These are phyloP conservation scores for Aphanoascus verrucosus DNA, from an alignment of 2,329 filamentous ascomycete genomes.

Conservation along the genomic window DNA sequence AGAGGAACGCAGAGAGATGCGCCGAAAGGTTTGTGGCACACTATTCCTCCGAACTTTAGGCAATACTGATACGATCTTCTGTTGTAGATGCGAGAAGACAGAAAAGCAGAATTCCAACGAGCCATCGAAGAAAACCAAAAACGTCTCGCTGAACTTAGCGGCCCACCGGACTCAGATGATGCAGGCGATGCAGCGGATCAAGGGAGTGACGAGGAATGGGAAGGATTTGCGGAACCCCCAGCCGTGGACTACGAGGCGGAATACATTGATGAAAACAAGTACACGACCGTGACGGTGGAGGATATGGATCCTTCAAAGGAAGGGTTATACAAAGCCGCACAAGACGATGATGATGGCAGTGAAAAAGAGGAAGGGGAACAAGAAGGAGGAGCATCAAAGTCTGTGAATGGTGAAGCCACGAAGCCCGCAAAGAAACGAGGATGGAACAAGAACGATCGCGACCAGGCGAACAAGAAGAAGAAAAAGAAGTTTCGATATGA, in stretches of 20 bases:
- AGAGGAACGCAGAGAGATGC: conserved; percentile 61
- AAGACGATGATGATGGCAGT: conserved; percentile 24
- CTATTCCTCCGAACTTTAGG: too few species aligned
- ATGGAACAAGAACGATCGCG: conserved; percentile 44
- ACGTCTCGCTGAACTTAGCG: conserved; percentile 53
- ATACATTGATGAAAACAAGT: conserved; percentile 92
- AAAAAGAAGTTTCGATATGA: conserved; percentile 93
- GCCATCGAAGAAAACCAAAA: conserved; percentile 69
- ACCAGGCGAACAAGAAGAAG: conserved; percentile 46
- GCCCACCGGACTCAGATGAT: conserved; percentile 18
- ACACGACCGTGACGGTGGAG: conserved; percentile 89
- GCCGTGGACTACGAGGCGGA: conserved; percentile 73
- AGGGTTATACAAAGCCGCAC: conserved; percentile 51
- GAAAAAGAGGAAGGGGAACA: conserved; percentile 23
- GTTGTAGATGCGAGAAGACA: conserved; percentile 65
- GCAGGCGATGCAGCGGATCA: conserved; percentile 14
- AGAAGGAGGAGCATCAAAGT: conserved; percentile 14
- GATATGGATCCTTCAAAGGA: conserved; percentile 69
- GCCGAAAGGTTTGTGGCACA: conserved; percentile 79
- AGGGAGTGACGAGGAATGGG: conserved; percentile 52
- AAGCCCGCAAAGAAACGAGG: conserved; percentile 30
- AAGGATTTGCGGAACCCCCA: conserved; percentile 48
- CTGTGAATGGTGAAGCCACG: conserved; percentile 15
- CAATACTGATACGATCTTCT: conserved; percentile 8
- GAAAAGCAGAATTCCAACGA: conserved; percentile 67